These are phyloP conservation scores for Diaporthe citriasiana DNA, from an alignment of 2,329 filamentous ascomycete genomes.

Conservation along the genomic window DNA sequence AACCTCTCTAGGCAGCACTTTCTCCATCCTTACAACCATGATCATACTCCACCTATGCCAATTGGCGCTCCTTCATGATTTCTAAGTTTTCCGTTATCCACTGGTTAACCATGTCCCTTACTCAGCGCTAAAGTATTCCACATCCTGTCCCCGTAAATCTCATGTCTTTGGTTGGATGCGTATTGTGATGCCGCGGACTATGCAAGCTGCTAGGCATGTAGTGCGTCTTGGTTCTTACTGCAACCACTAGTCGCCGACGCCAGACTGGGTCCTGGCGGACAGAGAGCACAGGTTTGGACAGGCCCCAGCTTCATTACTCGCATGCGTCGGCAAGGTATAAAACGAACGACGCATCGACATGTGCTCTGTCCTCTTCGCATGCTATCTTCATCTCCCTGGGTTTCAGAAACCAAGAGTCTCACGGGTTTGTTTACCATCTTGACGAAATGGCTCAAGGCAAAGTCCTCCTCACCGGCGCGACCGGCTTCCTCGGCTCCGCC, in stretches of 20 bases:
- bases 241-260: neutral
- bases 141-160: neutral
- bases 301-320: neutral
- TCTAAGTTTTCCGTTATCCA: neutral
- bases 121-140: conserved; percentile 3
- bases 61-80: neutral
- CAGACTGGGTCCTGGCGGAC: neutral
- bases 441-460: conserved; percentile 34
- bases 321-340: conserved; percentile 1
- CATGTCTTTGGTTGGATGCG: neutral
- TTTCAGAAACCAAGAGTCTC: neutral
- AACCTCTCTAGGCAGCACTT: neutral
- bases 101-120: neutral
- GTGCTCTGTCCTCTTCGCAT: neutral
- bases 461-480: conserved; percentile 47
- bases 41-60: neutral
- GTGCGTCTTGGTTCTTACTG: neutral
- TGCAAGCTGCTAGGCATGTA: neutral
- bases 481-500: conserved; percentile 46
- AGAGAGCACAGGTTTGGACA: neutral
- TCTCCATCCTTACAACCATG: neutral
- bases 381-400: too few species aligned
- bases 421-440: neutral
- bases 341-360: neutral
- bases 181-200: neutral